Evolutionary conservation across 352 stramenopile species (phyloP).

Genomic region (Globisporangium spiculum): DNA sequence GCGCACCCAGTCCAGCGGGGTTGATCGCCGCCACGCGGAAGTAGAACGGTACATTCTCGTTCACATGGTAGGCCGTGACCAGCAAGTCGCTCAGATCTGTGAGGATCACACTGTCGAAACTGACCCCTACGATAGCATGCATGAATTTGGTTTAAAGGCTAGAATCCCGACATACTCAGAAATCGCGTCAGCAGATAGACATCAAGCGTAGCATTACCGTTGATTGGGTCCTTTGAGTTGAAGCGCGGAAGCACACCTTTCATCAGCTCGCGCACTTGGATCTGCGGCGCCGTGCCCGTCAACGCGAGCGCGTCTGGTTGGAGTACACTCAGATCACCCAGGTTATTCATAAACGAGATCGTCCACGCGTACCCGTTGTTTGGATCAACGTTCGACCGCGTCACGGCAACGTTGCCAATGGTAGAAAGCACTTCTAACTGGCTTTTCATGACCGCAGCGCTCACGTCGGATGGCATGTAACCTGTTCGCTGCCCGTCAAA

Average conservation of each 20-base stretch:
- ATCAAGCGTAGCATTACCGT: constrained; percentile 36
- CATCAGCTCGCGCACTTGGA: constrained; percentile 67
- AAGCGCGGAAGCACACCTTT: constrained; percentile 89
- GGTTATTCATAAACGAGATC: constrained; percentile 91
- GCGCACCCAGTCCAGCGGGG: constrained; percentile 63
- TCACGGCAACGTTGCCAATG: constrained; percentile 87
- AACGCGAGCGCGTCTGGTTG: constrained; percentile 80
- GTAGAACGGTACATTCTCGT: constrained; percentile 95
- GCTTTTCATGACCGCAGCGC: constrained; percentile 83
- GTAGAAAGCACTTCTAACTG: constrained; percentile 89
- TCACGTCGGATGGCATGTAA: constrained; percentile 89
- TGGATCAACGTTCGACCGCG: constrained; percentile 80
- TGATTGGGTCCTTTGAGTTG: constrained; percentile 83
- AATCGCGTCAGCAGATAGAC: not conserved
- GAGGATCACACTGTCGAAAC: constrained; percentile 84
- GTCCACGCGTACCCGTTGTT: constrained; percentile 93
- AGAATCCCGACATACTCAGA: not conserved
- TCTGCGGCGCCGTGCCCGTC: constrained; percentile 85
- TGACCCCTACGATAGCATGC: constrained; percentile 40
- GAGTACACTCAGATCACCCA: constrained; percentile 83
- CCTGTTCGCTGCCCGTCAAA: constrained; percentile 89
- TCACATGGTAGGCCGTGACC: constrained; percentile 78
- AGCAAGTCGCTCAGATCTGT: constrained; percentile 87
- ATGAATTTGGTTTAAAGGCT: not conserved
- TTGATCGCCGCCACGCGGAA: constrained; percentile 93